Evolutionary conservation across 2,329 filamentous ascomycete species (phyloP).

Genomic region (Xylaria sp.): DNA sequence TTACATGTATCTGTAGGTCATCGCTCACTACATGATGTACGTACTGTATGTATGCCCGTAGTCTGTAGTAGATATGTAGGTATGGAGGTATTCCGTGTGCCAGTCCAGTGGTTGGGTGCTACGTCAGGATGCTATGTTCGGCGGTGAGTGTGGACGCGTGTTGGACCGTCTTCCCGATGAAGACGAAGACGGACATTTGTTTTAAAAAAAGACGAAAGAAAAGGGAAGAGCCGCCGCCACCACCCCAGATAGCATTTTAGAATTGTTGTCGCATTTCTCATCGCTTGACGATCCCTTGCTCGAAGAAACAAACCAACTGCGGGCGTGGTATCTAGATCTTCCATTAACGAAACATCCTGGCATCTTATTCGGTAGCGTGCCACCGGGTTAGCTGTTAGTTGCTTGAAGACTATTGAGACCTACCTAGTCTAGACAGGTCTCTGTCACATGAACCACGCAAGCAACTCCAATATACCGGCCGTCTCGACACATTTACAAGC

Average conservation of each 20-base stretch:
- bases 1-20: slow-evolving; percentile 15
- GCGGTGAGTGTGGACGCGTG: slow-evolving; percentile 32
- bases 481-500: slow-evolving; percentile 7
- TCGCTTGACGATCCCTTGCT: slow-evolving; percentile 17
- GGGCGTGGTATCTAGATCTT: slow-evolving; percentile 3
- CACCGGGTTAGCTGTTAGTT: background rate
- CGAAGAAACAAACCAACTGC: slow-evolving; percentile 15
- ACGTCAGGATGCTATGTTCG: slow-evolving; percentile 27
- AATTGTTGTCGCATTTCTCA: slow-evolving; percentile 17
- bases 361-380: slow-evolving; percentile 17
- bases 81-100: slow-evolving; percentile 21
- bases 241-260: slow-evolving; percentile 5
- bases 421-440: background rate
- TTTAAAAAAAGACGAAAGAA: slow-evolving; percentile 24
- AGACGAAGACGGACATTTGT: slow-evolving; percentile 12
- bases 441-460: slow-evolving; percentile 17
- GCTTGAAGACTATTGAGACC: slow-evolving; percentile 6
- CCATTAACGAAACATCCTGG: slow-evolving; percentile 6
- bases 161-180: slow-evolving; percentile 38
- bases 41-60: background rate
- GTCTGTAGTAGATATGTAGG: background rate
- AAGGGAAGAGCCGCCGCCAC: slow-evolving; percentile 30
- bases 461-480: slow-evolving; percentile 14
- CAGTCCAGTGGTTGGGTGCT: slow-evolving; percentile 36
- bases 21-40: slow-evolving; percentile 22